A percentile compares a stretch with the other conserved stretches of the same genome.
Conservation (phyloP, 495 filamentous ascomycete species). For the Lophium mytilinum region DNA sequence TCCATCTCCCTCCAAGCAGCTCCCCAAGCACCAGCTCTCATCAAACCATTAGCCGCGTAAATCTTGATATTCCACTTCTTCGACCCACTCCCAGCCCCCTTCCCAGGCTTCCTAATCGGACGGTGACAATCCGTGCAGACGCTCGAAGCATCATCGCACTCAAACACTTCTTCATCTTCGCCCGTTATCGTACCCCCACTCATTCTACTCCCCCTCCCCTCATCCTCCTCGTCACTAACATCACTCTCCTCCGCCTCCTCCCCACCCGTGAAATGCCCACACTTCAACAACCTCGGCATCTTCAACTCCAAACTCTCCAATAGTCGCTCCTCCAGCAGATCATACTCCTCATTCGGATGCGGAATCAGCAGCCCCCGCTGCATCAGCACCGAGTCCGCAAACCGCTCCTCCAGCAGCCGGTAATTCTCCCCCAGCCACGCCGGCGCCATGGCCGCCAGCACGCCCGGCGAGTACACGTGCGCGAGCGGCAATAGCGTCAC, state of each 20-base stretch:
- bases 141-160: slow-evolving; percentile 13
- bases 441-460: slow-evolving; percentile 45
- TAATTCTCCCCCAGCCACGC: slow-evolving; percentile 58
- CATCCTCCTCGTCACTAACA: slow-evolving; percentile 11
- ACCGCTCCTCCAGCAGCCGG: slow-evolving; percentile 65
- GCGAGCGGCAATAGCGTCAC: slow-evolving; percentile 71
- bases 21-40: slow-evolving; percentile 85
- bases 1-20: slow-evolving; percentile 98
- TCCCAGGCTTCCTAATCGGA: slow-evolving; percentile 19
- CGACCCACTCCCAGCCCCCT: slow-evolving; percentile 16
- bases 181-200: slow-evolving; percentile 24
- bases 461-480: slow-evolving; percentile 56
- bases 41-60: slow-evolving; percentile 87
- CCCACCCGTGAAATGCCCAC: slow-evolving; percentile 54
- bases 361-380: slow-evolving; percentile 79
- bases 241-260: slow-evolving; percentile 2
- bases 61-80: slow-evolving; percentile 79
- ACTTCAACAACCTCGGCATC: slow-evolving; percentile 61
- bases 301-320: slow-evolving; percentile 78
- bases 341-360: slow-evolving; percentile 85
- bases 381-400: slow-evolving; percentile 62
- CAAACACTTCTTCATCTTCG: slow-evolving; percentile 22
- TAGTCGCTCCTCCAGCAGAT: slow-evolving; percentile 85
- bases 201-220: slow-evolving; percentile 29
- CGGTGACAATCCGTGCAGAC: slow-evolving; percentile 28